Percentiles rank a stretch among this genome's conserved stretches.
Conservation (phyloP, 2,329 filamentous ascomycete genomes). For the Cryphonectria radicalis region DNA sequence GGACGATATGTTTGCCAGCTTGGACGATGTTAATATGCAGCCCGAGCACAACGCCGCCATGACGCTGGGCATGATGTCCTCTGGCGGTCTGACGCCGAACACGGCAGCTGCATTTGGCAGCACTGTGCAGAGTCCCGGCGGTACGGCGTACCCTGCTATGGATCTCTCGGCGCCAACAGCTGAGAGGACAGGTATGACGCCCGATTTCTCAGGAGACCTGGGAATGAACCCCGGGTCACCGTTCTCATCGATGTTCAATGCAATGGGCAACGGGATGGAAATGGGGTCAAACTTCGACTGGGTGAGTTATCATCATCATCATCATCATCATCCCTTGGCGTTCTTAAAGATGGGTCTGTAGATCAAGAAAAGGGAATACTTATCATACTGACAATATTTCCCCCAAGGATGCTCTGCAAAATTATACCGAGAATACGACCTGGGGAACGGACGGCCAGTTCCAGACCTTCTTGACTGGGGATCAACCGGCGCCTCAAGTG, state of each 20-base stretch:
- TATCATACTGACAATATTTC: conserved; percentile 32
- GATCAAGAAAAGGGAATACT: not conserved
- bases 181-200: conserved; percentile 40
- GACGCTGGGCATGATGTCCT: conserved; percentile 47
- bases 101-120: conserved; percentile 35
- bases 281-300: conserved; percentile 61
- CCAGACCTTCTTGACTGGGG: conserved; percentile 51
- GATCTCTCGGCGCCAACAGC: conserved; percentile 44
- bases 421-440: conserved; percentile 58
- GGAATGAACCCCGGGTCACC: conserved; percentile 47
- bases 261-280: conserved; percentile 48
- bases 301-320: conserved; percentile 46
- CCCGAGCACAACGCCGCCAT: conserved; percentile 48
- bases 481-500: not conserved
- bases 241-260: conserved; percentile 58
- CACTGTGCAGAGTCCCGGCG: conserved; percentile 44
- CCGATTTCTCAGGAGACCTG: conserved; percentile 44
- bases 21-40: conserved; percentile 35
- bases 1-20: conserved; percentile 36
- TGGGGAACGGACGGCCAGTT: conserved; percentile 58
- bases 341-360: not conserved
- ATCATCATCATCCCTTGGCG: not conserved
- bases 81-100: conserved; percentile 42
- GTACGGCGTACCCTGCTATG: conserved; percentile 49
- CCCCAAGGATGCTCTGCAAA: conserved; percentile 58